phyloP scores from a whole-genome alignment of 345 rosid genomes.

The Mallotus nudiflorus region DNA sequence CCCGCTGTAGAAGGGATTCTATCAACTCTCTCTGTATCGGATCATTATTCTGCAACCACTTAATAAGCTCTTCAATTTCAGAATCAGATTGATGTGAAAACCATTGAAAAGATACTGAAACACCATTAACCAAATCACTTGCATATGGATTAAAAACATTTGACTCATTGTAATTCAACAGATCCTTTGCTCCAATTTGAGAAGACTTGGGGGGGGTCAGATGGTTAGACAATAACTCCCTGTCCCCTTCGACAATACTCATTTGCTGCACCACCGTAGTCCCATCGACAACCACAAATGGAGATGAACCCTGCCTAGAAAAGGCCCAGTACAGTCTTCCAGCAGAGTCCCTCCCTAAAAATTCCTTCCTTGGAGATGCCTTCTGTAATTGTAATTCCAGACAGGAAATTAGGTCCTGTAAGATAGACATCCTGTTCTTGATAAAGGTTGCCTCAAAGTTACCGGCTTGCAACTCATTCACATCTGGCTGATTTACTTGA shows the following conservation, averaged over 20 bases:
- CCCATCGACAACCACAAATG: constrained; percentile 36
- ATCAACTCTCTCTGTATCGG: constrained; percentile 25
- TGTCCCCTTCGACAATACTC: not conserved
- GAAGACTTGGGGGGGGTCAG: not conserved
- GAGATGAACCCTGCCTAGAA: constrained; percentile 28
- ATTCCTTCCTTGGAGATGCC: constrained; percentile 33
- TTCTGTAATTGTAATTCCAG: constrained; percentile 27
- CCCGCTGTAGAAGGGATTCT: constrained; percentile 26
- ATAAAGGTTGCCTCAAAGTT: constrained; percentile 16
- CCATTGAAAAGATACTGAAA: constrained; percentile 22
- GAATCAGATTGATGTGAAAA: constrained; percentile 32
- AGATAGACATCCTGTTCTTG: constrained; percentile 21
- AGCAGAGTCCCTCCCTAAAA: constrained; percentile 37
- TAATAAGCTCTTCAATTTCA: constrained; percentile 36
- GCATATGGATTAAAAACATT: not conserved
- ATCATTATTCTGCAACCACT: constrained; percentile 32
- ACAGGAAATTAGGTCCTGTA: constrained; percentile 34
- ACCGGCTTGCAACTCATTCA: constrained; percentile 15
- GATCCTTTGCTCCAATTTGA: not conserved
- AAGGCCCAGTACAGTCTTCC: constrained; percentile 40
- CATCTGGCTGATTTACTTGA: constrained; percentile 25
- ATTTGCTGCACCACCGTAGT: constrained; percentile 9
- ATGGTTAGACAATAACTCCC: not conserved
- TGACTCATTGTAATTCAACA: not conserved
- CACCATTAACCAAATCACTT: not conserved